Evolutionary conservation across 257 asterid genomes (phyloP).

Genomic region (Handroanthus guayacan): DNA sequence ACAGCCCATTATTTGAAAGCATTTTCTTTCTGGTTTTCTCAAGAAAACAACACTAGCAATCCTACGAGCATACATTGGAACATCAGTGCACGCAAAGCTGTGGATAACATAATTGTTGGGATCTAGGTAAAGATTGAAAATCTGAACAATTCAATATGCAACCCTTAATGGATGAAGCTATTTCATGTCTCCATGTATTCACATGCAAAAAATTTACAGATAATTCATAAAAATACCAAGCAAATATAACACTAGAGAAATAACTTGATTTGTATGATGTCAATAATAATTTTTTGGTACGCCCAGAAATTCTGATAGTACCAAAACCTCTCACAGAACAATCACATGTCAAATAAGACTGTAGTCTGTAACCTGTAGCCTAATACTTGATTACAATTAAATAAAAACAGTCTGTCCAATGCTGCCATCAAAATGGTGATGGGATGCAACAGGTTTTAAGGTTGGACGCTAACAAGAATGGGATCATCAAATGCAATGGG

Average conservation of each 20-base stretch:
- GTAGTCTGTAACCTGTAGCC: background rate
- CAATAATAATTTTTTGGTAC: background rate
- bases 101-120: background rate
- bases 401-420: background rate
- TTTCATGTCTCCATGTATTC: background rate
- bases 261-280: background rate
- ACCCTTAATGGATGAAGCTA: conserved; percentile 1
- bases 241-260: background rate
- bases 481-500: background rate
- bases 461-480: background rate
- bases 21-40: background rate
- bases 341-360: background rate
- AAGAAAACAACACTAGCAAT: background rate
- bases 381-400: background rate
- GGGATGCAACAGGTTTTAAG: background rate
- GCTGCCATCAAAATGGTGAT: background rate
- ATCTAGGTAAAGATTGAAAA: background rate
- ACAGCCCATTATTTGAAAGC: background rate
- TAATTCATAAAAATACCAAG: background rate
- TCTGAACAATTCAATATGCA: conserved; percentile 24
- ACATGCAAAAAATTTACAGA: conserved; percentile 1
- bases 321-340: background rate
- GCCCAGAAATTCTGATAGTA: background rate
- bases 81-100: background rate
- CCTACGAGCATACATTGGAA: background rate